A percentile compares a stretch with the other conserved stretches of the same genome.
phyloP scores from a whole-genome alignment of 2,329 filamentous ascomycete species.

The Acrodontium crateriforme region DNA sequence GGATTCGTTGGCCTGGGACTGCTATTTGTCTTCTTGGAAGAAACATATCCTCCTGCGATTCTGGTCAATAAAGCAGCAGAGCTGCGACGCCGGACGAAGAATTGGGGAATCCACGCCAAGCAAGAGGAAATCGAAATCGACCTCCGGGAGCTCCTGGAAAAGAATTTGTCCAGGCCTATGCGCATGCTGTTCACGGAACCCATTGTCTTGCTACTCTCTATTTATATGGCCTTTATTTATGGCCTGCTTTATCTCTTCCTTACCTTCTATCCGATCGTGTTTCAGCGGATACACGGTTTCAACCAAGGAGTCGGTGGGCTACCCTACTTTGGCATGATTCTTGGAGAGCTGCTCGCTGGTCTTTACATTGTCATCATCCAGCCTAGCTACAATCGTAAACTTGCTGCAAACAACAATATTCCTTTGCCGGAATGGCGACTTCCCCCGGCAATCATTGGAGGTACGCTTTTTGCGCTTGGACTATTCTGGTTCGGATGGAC shows the following conservation, averaged over 20 bases:
- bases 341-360: conserved; percentile 14
- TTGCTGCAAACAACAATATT: conserved; percentile 34
- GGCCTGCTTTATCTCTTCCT: conserved; percentile 32
- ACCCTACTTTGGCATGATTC: conserved; percentile 29
- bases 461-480: conserved; percentile 23
- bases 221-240: conserved; percentile 27
- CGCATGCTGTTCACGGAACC: conserved; percentile 33
- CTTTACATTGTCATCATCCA: conserved; percentile 15
- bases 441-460: conserved; percentile 40
- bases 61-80: conserved; percentile 27
- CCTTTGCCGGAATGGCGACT: conserved; percentile 45
- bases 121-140: conserved; percentile 18
- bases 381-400: conserved; percentile 18
- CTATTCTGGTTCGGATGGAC: conserved; percentile 24
- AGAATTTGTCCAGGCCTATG: conserved; percentile 27
- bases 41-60: conserved; percentile 28
- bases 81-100: conserved; percentile 24
- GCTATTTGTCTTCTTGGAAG: conserved; percentile 25
- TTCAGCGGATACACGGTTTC: conserved; percentile 28
- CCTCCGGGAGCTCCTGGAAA: conserved; percentile 19
- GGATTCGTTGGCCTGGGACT: conserved; percentile 19
- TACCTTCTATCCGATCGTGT: conserved; percentile 33
- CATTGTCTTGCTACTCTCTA: conserved; percentile 30
- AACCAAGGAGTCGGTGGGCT: conserved; percentile 27
- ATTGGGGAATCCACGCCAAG: conserved; percentile 29